phyloP scores from a whole-genome alignment of 1,139 yeast genomes.

The Tardiomyces digboiensis region DNA sequence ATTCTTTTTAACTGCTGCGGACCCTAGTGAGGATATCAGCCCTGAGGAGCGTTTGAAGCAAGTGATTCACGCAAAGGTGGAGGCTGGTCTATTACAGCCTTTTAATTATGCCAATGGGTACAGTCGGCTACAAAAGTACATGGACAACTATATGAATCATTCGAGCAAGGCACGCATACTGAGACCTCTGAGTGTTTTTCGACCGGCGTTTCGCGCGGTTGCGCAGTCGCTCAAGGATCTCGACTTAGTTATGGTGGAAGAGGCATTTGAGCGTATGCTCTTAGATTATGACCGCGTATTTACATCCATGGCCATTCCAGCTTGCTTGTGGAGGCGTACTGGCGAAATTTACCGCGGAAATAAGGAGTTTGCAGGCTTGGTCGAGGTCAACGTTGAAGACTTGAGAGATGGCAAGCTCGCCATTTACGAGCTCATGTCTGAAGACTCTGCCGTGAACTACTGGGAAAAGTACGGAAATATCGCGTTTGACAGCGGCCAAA shows the following conservation, averaged over 20 bases:
- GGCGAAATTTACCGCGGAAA: slow-evolving; percentile 96
- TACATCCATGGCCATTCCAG: slow-evolving; percentile 97
- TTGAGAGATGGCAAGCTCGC: slow-evolving; percentile 88
- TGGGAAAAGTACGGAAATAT: slow-evolving; percentile 98
- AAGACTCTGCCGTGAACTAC: slow-evolving; percentile 94
- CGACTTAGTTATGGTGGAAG: slow-evolving; percentile 88
- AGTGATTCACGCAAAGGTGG: slow-evolving; percentile 91
- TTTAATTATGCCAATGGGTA: slow-evolving; percentile 93
- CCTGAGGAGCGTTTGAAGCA: slow-evolving; percentile 93
- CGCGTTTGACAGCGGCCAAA: slow-evolving; percentile 93
- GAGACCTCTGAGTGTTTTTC: slow-evolving; percentile 74
- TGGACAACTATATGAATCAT: slow-evolving; percentile 89
- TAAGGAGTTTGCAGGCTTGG: slow-evolving; percentile 91
- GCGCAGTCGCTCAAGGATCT: slow-evolving; percentile 88
- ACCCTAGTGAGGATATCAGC: slow-evolving; percentile 88
- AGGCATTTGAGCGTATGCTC: slow-evolving; percentile 87
- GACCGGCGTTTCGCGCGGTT: slow-evolving; percentile 93
- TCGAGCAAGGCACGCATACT: slow-evolving; percentile 81
- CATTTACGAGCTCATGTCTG: slow-evolving; percentile 90
- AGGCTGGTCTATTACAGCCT: slow-evolving; percentile 89
- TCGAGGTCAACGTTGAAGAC: slow-evolving; percentile 89
- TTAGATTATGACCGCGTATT: slow-evolving; percentile 92
- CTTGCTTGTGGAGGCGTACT: slow-evolving; percentile 95
- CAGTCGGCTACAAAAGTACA: slow-evolving; percentile 78
- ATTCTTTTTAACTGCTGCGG: slow-evolving; percentile 94